These are phyloP conservation scores for Lanmaoa pseudosensibilis DNA, from an alignment of 768 basidiomycete species.

Conservation along the genomic window DNA sequence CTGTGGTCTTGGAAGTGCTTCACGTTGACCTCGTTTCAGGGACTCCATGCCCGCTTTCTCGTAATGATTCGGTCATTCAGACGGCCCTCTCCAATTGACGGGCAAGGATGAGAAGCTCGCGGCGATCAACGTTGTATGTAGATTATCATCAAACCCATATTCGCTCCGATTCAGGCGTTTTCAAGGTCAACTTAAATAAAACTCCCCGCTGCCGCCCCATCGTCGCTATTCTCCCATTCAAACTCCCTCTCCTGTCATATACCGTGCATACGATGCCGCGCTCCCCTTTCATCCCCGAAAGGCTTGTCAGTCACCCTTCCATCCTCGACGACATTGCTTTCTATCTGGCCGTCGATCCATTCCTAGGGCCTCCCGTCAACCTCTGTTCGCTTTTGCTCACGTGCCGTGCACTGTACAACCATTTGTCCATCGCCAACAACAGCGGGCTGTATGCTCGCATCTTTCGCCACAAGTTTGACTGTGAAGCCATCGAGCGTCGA, in stretches of 20 bases:
- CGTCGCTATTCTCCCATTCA: constrained; percentile 3
- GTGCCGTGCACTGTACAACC: constrained; percentile 37
- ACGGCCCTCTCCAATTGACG: constrained; percentile 32
- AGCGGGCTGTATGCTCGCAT: constrained; percentile 43
- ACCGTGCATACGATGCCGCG: neutral
- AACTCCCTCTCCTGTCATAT: neutral
- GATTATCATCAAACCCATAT: constrained; percentile 39
- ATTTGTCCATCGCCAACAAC: constrained; percentile 38
- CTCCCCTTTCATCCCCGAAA: constrained; percentile 19
- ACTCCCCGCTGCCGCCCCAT: constrained; percentile 13
- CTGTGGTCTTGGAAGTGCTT: constrained; percentile 8
- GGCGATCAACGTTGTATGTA: constrained; percentile 38
- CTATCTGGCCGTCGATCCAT: constrained; percentile 36
- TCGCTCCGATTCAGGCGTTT: constrained; percentile 30
- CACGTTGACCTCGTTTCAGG: constrained; percentile 29
- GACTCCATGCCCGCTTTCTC: constrained; percentile 30
- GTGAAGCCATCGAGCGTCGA: constrained; percentile 39
- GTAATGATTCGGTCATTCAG: constrained; percentile 36
- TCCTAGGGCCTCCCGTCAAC: constrained; percentile 45
- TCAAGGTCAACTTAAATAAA: constrained; percentile 30
- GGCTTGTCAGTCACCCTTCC: constrained; percentile 17
- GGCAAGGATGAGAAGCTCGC: constrained; percentile 32
- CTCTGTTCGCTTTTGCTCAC: constrained; percentile 41
- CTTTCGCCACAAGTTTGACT: constrained; percentile 48
- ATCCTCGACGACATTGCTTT: constrained; percentile 44